phyloP scores from a whole-genome alignment of 2,329 filamentous ascomycete genomes.

The Dothideomycetes sp. region DNA sequence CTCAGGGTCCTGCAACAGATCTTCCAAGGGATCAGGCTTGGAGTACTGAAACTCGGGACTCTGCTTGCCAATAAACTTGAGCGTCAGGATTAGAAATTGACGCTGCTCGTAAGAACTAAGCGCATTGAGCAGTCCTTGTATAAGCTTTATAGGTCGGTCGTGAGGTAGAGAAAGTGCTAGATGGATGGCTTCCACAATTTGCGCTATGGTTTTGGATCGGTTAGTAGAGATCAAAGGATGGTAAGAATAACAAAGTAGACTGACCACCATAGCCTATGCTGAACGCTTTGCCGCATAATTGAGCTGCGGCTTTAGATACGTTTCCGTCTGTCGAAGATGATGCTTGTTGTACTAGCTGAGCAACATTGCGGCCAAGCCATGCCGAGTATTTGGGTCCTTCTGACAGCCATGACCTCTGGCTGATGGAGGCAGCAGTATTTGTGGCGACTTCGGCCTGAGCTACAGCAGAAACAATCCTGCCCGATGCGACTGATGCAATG shows the following conservation, averaged over 20 bases:
- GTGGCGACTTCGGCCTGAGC: slow-evolving; percentile 48
- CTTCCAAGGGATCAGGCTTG: background rate
- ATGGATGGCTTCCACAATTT: slow-evolving; percentile 8
- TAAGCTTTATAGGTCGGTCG: background rate
- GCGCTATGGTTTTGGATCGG: background rate
- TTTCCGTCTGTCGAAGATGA: slow-evolving; percentile 13
- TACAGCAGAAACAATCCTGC: slow-evolving; percentile 45
- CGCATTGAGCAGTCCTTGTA: slow-evolving; percentile 24
- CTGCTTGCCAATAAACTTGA: slow-evolving; percentile 16
- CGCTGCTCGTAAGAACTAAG: slow-evolving; percentile 40
- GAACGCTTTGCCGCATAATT: slow-evolving; percentile 47
- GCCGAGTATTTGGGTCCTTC: slow-evolving; percentile 52
- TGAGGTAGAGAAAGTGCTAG: background rate
- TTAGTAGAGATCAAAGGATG: slow-evolving; percentile 2
- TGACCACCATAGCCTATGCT: slow-evolving; percentile 64
- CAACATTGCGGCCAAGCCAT: slow-evolving; percentile 63
- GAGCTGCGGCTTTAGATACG: slow-evolving; percentile 24
- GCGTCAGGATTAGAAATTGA: slow-evolving; percentile 26
- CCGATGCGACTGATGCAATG: slow-evolving; percentile 46
- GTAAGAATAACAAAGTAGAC: background rate
- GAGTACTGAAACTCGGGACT: slow-evolving; percentile 12
- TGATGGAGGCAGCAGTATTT: slow-evolving; percentile 15
- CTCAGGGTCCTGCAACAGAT: background rate
- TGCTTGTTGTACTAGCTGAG: slow-evolving; percentile 34
- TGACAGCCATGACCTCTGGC: slow-evolving; percentile 46